Evolutionary conservation across 306 rosid species (phyloP).

Genomic region (Cercis canadensis): DNA sequence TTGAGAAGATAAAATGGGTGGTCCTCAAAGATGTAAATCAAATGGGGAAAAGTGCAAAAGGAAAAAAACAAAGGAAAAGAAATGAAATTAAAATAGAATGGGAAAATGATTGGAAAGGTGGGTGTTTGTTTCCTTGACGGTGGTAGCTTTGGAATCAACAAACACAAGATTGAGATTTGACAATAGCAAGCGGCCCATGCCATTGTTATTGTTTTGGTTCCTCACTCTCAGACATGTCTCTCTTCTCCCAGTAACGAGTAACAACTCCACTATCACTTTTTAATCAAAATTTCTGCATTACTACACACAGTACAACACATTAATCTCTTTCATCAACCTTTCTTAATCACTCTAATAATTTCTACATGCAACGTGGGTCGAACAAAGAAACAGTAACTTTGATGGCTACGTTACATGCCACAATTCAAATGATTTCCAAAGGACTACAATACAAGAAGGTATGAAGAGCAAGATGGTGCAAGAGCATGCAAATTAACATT

Average conservation of each 20-base stretch:
- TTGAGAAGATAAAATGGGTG: slow-evolving; percentile 31
- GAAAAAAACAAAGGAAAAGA: not conserved
- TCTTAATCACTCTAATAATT: no score
- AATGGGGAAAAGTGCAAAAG: not conserved
- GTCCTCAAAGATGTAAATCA: slow-evolving; percentile 10
- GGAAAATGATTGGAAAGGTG: not conserved
- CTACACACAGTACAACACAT: no score
- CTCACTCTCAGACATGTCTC: slow-evolving; percentile 32
- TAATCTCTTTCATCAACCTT: no score
- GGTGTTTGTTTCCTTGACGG: slow-evolving; percentile 71
- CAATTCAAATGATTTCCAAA: no score
- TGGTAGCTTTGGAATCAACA: slow-evolving; percentile 57
- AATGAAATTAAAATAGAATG: not conserved
- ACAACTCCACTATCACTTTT: not conserved
- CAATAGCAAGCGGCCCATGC: slow-evolving; percentile 37
- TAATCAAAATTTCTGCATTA: no score
- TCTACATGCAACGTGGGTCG: no score
- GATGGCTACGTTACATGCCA: no score
- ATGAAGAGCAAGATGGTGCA: no score
- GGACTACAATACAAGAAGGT: no score
- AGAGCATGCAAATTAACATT: no score
- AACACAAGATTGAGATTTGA: not conserved
- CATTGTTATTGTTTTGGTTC: slow-evolving; percentile 32
- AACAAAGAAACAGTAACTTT: no score
- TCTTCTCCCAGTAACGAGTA: not conserved